Conservation (phyloP, 2,329 filamentous ascomycete species). For the Aspergillus sp. region DNA sequence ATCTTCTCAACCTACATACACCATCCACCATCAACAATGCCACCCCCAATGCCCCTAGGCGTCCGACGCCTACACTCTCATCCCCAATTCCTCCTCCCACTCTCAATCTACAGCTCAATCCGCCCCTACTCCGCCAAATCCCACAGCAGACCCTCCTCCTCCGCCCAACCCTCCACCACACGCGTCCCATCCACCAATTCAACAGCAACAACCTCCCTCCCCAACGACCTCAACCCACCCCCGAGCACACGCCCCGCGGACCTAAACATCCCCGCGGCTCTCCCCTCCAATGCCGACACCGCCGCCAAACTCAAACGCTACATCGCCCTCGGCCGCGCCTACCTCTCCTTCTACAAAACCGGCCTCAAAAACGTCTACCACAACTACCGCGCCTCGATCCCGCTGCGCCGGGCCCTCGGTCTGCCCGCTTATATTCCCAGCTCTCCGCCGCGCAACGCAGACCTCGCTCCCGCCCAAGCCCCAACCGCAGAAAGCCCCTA, state of each 20-base stretch:
- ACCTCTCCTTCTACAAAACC: slow-evolving; percentile 81
- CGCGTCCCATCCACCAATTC: slow-evolving; percentile 14
- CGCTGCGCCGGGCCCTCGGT: slow-evolving; percentile 29
- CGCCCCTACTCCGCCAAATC: slow-evolving; percentile 14
- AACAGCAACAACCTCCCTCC: slow-evolving; percentile 15
- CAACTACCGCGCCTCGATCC: slow-evolving; percentile 53
- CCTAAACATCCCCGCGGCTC: slow-evolving; percentile 60
- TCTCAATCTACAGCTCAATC: slow-evolving; percentile 6
- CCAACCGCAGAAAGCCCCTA: no score
- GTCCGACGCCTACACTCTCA: not conserved
- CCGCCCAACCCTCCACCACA: slow-evolving; percentile 12
- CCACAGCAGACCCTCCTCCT: slow-evolving; percentile 18
- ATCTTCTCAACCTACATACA: not conserved
- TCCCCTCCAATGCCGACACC: slow-evolving; percentile 43
- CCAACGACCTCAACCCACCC: slow-evolving; percentile 64
- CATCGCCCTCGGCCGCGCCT: slow-evolving; percentile 65
- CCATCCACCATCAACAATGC: not conserved
- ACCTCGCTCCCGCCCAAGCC: not conserved
- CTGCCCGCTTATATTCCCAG: slow-evolving; percentile 32
- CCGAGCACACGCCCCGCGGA: slow-evolving; percentile 68
- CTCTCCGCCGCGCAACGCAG: slow-evolving; percentile 22
- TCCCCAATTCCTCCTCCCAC: not conserved
- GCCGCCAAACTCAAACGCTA: slow-evolving; percentile 29
- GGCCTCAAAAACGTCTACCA: slow-evolving; percentile 71
- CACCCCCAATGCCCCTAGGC: no score